phyloP scores from a whole-genome alignment of 2,329 filamentous ascomycete species.

The Didymella arachidicola region DNA sequence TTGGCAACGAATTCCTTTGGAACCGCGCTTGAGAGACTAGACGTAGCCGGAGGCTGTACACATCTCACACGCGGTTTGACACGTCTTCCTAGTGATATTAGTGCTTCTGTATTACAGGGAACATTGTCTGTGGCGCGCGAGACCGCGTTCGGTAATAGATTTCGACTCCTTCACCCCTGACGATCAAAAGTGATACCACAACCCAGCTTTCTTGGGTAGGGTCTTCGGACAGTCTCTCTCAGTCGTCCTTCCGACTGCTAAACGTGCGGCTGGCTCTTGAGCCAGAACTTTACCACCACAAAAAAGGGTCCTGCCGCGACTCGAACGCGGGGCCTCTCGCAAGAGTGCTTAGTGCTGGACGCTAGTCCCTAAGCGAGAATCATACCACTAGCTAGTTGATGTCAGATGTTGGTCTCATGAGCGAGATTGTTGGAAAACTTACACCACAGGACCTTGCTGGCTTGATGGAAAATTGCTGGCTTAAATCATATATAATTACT shows the following conservation, averaged over 20 bases:
- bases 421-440: too few species aligned
- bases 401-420: too few species aligned
- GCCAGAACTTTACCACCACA: background rate
- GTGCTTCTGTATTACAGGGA: background rate
- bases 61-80: background rate
- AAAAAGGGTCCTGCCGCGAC: slow-evolving; percentile 4
- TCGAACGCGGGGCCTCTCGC: slow-evolving; percentile 5
- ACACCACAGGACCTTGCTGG: slow-evolving; percentile 3
- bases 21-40: too few species aligned
- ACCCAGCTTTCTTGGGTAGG: background rate
- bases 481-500: too few species aligned
- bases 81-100: background rate
- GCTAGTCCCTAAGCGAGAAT: slow-evolving; percentile 2
- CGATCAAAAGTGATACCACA: background rate
- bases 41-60: too few species aligned
- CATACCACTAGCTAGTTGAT: background rate
- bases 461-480: too few species aligned
- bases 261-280: background rate
- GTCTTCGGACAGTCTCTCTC: background rate
- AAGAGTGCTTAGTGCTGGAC: background rate
- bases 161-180: background rate
- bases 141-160: background rate
- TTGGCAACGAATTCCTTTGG: too few species aligned
- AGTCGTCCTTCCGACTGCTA: background rate
- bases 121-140: background rate